These are phyloP conservation scores for Shiraia bambusicola DNA, from an alignment of 2,329 filamentous ascomycete genomes.

Conservation along the genomic window DNA sequence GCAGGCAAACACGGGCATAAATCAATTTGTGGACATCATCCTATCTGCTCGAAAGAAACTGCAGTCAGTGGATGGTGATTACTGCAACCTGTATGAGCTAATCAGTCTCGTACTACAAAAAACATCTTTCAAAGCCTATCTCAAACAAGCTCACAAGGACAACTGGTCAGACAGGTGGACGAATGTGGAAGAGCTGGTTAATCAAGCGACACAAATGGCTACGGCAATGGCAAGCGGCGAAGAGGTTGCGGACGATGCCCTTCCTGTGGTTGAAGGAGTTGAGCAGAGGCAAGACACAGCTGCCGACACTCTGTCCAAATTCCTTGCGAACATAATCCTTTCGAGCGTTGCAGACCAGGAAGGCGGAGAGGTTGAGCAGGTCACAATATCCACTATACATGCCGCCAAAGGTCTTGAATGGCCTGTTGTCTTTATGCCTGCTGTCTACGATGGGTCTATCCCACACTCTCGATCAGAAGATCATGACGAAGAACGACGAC, in stretches of 20 bases:
- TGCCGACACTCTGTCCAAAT: slow-evolving; percentile 70
- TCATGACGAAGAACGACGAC: slow-evolving; percentile 78
- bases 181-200: slow-evolving; percentile 86
- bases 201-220: slow-evolving; percentile 71
- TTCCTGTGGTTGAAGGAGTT: slow-evolving; percentile 70
- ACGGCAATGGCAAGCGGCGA: slow-evolving; percentile 47
- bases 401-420: slow-evolving; percentile 95
- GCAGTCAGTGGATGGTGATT: slow-evolving; percentile 43
- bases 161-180: slow-evolving; percentile 71
- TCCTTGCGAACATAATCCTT: slow-evolving; percentile 88
- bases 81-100: slow-evolving; percentile 48
- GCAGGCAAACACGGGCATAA: slow-evolving; percentile 58
- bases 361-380: slow-evolving; percentile 59
- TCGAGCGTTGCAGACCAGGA: slow-evolving; percentile 66
- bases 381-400: slow-evolving; percentile 95
- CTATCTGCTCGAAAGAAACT: slow-evolving; percentile 59
- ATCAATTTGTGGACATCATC: slow-evolving; percentile 61
- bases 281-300: slow-evolving; percentile 59
- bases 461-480: slow-evolving; percentile 87
- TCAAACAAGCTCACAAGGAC: slow-evolving; percentile 70
- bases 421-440: slow-evolving; percentile 92
- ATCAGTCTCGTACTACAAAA: slow-evolving; percentile 63
- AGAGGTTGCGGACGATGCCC: slow-evolving; percentile 49
- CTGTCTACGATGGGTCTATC: slow-evolving; percentile 85
- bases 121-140: slow-evolving; percentile 71